Percentiles rank a stretch among this genome's conserved stretches.
Evolutionary conservation across 495 filamentous ascomycete genomes (phyloP).

Genomic region (Opeltia flavorubescens): DNA sequence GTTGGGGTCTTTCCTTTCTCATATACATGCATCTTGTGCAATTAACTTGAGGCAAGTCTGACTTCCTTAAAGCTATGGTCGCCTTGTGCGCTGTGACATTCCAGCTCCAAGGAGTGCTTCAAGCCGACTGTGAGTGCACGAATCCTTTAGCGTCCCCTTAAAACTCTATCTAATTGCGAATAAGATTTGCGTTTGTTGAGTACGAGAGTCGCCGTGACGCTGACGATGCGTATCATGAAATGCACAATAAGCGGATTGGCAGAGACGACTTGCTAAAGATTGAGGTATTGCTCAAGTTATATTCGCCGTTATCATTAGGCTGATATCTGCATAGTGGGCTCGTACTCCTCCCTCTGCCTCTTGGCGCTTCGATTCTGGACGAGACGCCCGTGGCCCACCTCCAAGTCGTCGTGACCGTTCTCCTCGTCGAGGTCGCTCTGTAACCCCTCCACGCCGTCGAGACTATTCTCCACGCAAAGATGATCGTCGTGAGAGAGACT

Average conservation of each 20-base stretch:
- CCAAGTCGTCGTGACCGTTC: slow-evolving; percentile 43
- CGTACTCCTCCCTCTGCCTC: slow-evolving; percentile 95
- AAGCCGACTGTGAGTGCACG: slow-evolving; percentile 72
- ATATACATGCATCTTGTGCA: background rate
- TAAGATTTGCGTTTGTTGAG: slow-evolving; percentile 96
- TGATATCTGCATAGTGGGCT: slow-evolving; percentile 59
- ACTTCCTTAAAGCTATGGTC: slow-evolving; percentile 63
- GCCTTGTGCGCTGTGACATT: slow-evolving; percentile 97
- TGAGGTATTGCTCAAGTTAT: slow-evolving; percentile 47
- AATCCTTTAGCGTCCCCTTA: background rate
- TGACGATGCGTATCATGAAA: slow-evolving; percentile 98
- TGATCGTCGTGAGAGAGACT: slow-evolving; percentile 68
- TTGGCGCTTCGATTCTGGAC: slow-evolving; percentile 90
- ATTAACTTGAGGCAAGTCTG: slow-evolving; percentile 5
- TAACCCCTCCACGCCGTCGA: slow-evolving; percentile 60
- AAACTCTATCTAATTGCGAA: slow-evolving; percentile 1
- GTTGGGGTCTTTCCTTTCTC: background rate
- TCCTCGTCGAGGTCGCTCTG: slow-evolving; percentile 63
- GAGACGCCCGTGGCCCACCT: slow-evolving; percentile 45
- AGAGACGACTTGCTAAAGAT: slow-evolving; percentile 96
- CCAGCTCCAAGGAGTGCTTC: slow-evolving; percentile 85
- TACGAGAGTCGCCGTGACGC: slow-evolving; percentile 98
- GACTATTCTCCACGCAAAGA: slow-evolving; percentile 87
- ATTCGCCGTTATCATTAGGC: background rate
- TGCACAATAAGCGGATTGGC: slow-evolving; percentile 98